These are phyloP conservation scores for Cladosporium sp. DNA, from an alignment of 2,329 filamentous ascomycete genomes.

Conservation along the genomic window DNA sequence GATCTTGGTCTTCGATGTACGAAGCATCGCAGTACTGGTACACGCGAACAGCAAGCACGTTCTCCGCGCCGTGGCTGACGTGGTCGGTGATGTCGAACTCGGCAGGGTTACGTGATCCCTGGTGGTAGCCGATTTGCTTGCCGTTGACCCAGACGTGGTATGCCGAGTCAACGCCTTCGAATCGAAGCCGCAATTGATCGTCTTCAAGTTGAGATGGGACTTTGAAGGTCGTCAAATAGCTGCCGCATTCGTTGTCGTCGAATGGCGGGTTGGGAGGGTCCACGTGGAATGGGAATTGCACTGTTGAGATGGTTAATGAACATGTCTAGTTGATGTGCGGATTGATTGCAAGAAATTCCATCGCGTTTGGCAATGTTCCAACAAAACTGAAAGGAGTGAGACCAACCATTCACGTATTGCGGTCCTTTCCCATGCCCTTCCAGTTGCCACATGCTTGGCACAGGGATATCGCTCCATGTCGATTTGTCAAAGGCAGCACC, in stretches of 20 bases:
- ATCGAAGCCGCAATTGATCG: constrained; percentile 57
- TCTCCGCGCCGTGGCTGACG: constrained; percentile 44
- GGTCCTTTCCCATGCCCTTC: constrained; percentile 60
- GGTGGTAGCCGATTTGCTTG: constrained; percentile 59
- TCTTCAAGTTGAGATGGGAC: constrained; percentile 45
- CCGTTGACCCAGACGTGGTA: constrained; percentile 68
- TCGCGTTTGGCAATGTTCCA: too few relatives aligned
- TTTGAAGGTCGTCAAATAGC: constrained; percentile 53
- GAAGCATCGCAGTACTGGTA: constrained; percentile 67
- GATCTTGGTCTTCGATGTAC: constrained; percentile 58
- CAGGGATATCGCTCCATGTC: constrained; percentile 50
- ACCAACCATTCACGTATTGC: constrained; percentile 62
- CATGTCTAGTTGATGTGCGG: too few relatives aligned
- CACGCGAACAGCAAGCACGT: constrained; percentile 58
- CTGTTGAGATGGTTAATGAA: constrained; percentile 37
- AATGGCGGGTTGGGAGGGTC: constrained; percentile 57
- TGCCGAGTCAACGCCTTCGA: constrained; percentile 67
- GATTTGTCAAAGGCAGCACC: constrained; percentile 31
- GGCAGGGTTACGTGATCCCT: constrained; percentile 62
- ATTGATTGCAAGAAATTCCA: too few relatives aligned
- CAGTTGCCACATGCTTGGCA: constrained; percentile 63
- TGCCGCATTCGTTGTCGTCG: constrained; percentile 60
- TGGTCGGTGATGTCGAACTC: constrained; percentile 62
- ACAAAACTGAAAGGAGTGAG: too few relatives aligned
- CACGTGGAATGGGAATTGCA: constrained; percentile 44